Conservation (phyloP, 495 filamentous ascomycete species). For the Oidiodendron maius region DNA sequence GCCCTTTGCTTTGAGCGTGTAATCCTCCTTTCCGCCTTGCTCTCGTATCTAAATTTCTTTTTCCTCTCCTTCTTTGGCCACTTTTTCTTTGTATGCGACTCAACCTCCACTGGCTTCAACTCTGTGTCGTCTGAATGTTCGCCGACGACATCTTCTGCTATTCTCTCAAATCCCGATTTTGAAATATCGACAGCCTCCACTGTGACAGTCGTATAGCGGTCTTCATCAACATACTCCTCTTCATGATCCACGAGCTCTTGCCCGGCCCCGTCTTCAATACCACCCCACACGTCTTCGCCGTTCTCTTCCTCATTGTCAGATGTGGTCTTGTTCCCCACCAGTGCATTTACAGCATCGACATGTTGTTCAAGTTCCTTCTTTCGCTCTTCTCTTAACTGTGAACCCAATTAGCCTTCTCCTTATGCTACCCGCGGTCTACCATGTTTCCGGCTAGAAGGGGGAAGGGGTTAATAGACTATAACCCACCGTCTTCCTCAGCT, state of each 20-base stretch:
- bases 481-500: conserved; percentile 65
- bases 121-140: conserved; percentile 38
- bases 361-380: conserved; percentile 73
- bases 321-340: conserved; percentile 41
- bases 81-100: conserved; percentile 38
- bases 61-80: conserved; percentile 70
- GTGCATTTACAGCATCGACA: conserved; percentile 62
- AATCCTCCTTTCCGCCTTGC: conserved; percentile 65
- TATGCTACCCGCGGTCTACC: neutral
- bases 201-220: conserved; percentile 88
- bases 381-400: conserved; percentile 72
- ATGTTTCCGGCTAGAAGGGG: neutral
- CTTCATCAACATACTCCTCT: conserved; percentile 94
- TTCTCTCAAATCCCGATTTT: conserved; percentile 58
- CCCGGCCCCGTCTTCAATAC: conserved; percentile 38
- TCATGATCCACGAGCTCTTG: conserved; percentile 57
- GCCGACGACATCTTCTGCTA: conserved; percentile 36
- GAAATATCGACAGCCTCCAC: conserved; percentile 85
- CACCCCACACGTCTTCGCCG: conserved; percentile 57
- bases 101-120: conserved; percentile 20
- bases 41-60: conserved; percentile 90
- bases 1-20: conserved; percentile 60
- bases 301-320: conserved; percentile 50
- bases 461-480: neutral
- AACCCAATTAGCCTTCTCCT: conserved; percentile 2